Conservation (phyloP, 129 eudicot genomes). For the Dittrichia graveolens region DNA sequence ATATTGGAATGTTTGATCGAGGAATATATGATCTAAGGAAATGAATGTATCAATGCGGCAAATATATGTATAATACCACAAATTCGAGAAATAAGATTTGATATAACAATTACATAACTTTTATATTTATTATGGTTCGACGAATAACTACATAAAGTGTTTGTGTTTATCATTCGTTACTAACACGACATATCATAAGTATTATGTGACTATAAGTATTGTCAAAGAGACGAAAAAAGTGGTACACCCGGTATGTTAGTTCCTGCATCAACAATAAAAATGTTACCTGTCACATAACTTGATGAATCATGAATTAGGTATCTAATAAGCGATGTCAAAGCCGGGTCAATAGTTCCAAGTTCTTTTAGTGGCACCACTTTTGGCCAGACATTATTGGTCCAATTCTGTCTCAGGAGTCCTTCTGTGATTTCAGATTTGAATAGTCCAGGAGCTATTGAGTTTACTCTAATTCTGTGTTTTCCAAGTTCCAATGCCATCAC, state of each 20-base stretch:
- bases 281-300: not conserved
- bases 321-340: not conserved
- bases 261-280: constrained; percentile 4
- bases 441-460: not conserved
- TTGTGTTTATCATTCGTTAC: too few species aligned
- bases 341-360: not conserved
- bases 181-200: not conserved
- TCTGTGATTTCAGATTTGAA: constrained; percentile 9
- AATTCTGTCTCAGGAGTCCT: not conserved
- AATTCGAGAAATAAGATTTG: too few species aligned
- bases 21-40: too few species aligned
- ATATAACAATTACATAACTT: too few species aligned
- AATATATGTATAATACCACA: too few species aligned
- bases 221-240: constrained; percentile 12
- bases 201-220: not conserved
- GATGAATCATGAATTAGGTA: constrained; percentile 6
- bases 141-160: too few species aligned
- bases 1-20: too few species aligned
- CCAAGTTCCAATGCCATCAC: constrained; percentile 20
- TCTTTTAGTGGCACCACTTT: not conserved
- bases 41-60: too few species aligned
- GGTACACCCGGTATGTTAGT: constrained; percentile 5
- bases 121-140: too few species aligned
- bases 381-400: not conserved
- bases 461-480: constrained; percentile 8